Evolutionary conservation across 2,329 filamentous ascomycete genomes (phyloP), one percentile per base, ranked within the genome.

Genomic region (Fusarium begoniae): DNA sequence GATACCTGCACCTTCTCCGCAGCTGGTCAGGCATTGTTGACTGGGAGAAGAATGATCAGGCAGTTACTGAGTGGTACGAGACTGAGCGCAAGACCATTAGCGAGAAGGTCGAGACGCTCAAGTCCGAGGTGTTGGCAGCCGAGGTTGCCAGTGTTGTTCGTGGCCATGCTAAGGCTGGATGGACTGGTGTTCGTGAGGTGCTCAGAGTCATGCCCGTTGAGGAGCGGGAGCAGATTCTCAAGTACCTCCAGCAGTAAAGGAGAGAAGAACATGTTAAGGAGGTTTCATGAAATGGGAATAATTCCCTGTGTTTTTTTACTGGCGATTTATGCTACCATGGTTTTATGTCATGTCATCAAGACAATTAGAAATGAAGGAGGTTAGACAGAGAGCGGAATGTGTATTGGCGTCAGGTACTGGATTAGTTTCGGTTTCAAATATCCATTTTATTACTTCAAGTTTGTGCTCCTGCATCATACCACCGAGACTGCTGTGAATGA

Each of bases 11-110:
- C 79, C 90, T 92, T 72, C 89, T 99, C 53, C 90, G 92, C 83
- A 92, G 94, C 44, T 98, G 96, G 94, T 94, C 91, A 48, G 91
- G 89, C 54, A 87, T 98, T 66, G 85, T 90, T 48, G 89, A 94
- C 76, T 97, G 97, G 82, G 90, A 93, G 63, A 89, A 88, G 67
- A 91, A 94, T 72, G 96, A 99, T 82, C 90, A 90, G 77, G 92
- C 91, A 75, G 96, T 98, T 35, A 94, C 95, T 8, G 89, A 92
- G 78, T 99, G 96, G 96, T 98, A 98, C 82, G 96, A 99, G 87
- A 92, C 96, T 85, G 96, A 98, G 86, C 89, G 94, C 81, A 94
- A 96, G 87, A 85, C 86, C 45, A 91, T 99, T 57, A 89, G 93
- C 72, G 90, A 92, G 72, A 97, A 96, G 90, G 90, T 98, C 35